A percentile compares a stretch with the other conserved stretches of the same genome.
These are phyloP conservation scores for Medicago lupulina DNA, from an alignment of 306 rosid genomes.

Conservation along the genomic window DNA sequence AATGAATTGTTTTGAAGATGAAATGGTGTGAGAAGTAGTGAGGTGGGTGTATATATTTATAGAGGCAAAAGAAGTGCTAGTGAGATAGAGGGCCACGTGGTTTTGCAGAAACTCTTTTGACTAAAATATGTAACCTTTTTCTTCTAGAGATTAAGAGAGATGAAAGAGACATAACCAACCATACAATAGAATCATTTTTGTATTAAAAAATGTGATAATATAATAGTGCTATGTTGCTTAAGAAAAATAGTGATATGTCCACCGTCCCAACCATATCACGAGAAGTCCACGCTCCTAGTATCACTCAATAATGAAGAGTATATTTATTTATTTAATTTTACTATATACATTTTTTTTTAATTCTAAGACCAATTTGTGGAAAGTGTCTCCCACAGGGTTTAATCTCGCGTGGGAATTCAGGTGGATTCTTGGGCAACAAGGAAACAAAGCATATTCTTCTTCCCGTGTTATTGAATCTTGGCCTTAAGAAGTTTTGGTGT, in stretches of 20 bases:
- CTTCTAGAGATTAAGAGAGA: neutral
- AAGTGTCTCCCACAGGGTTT: slow-evolving; percentile 51
- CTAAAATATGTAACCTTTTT: slow-evolving; percentile 20
- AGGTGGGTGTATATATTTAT: slow-evolving; percentile 45
- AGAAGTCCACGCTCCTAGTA: slow-evolving; percentile 49
- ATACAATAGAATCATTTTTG: neutral
- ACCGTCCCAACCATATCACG: slow-evolving; percentile 60
- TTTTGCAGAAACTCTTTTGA: slow-evolving; percentile 38
- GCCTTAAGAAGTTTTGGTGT: neutral
- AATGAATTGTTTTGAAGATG: slow-evolving; percentile 32
- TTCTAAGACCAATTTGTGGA: slow-evolving; percentile 40
- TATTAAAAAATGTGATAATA: slow-evolving; percentile 31
- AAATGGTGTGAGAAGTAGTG: slow-evolving; percentile 50
- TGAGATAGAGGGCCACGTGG: slow-evolving; percentile 37
- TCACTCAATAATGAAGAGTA: slow-evolving; percentile 29
- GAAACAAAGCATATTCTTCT: neutral
- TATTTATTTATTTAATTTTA: neutral
- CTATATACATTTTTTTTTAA: neutral
- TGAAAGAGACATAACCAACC: slow-evolving; percentile 10
- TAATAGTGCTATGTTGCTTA: slow-evolving; percentile 41
- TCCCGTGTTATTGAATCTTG: neutral
- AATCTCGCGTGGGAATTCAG: slow-evolving; percentile 52
- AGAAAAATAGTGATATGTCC: slow-evolving; percentile 50
- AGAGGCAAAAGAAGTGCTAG: neutral
- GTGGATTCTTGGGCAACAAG: neutral